These are phyloP conservation scores for Periconia digitata DNA, from an alignment of 2,329 filamentous ascomycete species.

Conservation along the genomic window DNA sequence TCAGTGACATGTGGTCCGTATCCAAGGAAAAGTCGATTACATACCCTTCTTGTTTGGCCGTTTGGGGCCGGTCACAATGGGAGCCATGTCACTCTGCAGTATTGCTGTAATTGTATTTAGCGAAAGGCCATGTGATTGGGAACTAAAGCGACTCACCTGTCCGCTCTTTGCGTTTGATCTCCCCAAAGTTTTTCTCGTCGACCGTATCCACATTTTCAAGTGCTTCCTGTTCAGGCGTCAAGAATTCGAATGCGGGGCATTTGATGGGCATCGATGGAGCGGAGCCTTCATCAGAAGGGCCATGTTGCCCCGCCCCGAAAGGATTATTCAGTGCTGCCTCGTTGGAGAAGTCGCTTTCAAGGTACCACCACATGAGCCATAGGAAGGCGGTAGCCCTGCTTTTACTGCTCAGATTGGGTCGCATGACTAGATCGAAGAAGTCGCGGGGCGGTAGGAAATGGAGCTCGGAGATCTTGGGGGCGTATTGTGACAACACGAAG, in stretches of 20 bases:
- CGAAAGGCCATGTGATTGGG: background rate
- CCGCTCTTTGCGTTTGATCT: conserved; percentile 72
- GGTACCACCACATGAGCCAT: conserved; percentile 99
- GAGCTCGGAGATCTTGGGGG: conserved; percentile 86
- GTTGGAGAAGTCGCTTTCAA: conserved; percentile 91
- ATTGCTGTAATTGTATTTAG: conserved; percentile 50
- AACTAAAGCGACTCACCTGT: conserved; percentile 41
- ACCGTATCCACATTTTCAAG: conserved; percentile 74
- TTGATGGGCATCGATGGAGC: conserved; percentile 53
- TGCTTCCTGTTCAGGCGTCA: conserved; percentile 66
- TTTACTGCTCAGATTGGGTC: conserved; percentile 75
- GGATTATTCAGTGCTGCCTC: conserved; percentile 89
- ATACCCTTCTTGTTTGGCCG: conserved; percentile 51
- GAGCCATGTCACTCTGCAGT: conserved; percentile 72
- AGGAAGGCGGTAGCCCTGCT: conserved; percentile 87
- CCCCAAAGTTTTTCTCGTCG: conserved; percentile 70
- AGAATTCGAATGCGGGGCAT: conserved; percentile 66
- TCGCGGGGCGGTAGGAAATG: conserved; percentile 85
- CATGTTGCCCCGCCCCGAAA: conserved; percentile 65
- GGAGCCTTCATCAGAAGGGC: conserved; percentile 33
- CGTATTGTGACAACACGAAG: conserved; percentile 88
- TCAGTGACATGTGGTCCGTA: conserved; percentile 12
- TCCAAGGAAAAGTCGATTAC: conserved; percentile 8
- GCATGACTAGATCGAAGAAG: conserved; percentile 97
- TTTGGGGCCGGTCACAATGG: conserved; percentile 59